Conservation (phyloP, 306 rosid genomes). For the Vigna unguiculata region DNA sequence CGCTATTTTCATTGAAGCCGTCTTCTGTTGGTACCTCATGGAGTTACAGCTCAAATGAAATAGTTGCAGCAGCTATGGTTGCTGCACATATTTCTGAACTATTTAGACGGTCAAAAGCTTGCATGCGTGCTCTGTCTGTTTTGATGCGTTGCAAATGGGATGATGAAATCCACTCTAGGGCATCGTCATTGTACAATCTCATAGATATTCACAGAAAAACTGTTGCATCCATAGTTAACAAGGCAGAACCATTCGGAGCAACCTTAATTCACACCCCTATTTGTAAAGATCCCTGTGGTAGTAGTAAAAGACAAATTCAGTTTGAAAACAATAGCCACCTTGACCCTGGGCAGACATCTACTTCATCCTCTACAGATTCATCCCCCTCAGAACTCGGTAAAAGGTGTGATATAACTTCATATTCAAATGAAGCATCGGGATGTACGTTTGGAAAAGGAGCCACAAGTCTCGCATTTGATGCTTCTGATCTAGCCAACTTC, state of each 20-base stretch:
- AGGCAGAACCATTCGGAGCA: slow-evolving; percentile 85
- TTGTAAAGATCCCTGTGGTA: slow-evolving; percentile 57
- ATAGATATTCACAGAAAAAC: slow-evolving; percentile 84
- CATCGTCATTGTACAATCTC: slow-evolving; percentile 81
- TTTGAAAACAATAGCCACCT: slow-evolving; percentile 52
- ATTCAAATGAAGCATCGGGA: slow-evolving; percentile 55
- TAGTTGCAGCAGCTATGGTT: slow-evolving; percentile 97
- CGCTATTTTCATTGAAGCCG: slow-evolving; percentile 78
- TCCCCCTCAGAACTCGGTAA: slow-evolving; percentile 41
- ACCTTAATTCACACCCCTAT: slow-evolving; percentile 57
- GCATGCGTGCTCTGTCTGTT: slow-evolving; percentile 85
- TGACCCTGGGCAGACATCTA: slow-evolving; percentile 57
- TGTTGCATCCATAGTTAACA: slow-evolving; percentile 78
- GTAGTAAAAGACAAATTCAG: slow-evolving; percentile 56
- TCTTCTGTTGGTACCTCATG: slow-evolving; percentile 89
- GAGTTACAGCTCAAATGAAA: slow-evolving; percentile 92
- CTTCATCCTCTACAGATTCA: slow-evolving; percentile 39
- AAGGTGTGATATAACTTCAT: slow-evolving; percentile 47
- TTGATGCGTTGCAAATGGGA: slow-evolving; percentile 87
- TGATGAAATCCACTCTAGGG: slow-evolving; percentile 71
- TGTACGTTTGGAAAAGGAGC: slow-evolving; percentile 57
- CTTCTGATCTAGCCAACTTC: slow-evolving; percentile 87
- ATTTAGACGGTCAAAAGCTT: slow-evolving; percentile 84
- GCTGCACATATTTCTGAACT: slow-evolving; percentile 91
- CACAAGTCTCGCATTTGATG: slow-evolving; percentile 67